Evolutionary conservation across 805 yeast species (phyloP).

Genomic region (Sugiyamaella smithiae): DNA sequence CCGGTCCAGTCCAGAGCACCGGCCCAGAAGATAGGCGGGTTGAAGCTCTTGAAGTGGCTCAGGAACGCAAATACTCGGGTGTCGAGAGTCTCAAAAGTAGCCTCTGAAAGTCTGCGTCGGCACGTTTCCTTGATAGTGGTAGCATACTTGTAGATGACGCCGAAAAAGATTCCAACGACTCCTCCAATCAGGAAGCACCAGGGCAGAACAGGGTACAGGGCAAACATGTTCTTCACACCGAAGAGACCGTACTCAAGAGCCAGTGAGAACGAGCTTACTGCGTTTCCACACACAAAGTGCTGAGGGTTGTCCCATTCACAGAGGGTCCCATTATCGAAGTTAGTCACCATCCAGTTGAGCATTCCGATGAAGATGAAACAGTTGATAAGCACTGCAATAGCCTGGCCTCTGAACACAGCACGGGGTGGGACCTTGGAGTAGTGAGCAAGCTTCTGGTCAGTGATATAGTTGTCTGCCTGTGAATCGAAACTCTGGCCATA

Average conservation of each 20-base stretch:
- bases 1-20: no score
- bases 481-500: constrained; percentile 37
- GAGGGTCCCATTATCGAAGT: constrained; percentile 34
- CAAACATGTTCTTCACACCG: constrained; percentile 54
- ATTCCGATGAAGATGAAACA: constrained; percentile 32
- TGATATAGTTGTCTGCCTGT: constrained; percentile 43
- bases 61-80: constrained; percentile 28
- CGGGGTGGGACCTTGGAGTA: constrained; percentile 59
- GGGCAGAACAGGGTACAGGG: constrained; percentile 57
- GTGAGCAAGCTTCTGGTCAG: constrained; percentile 59
- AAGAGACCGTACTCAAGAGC: constrained; percentile 56
- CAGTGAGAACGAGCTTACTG: constrained; percentile 44
- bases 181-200: constrained; percentile 65
- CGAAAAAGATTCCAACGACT: constrained; percentile 15
- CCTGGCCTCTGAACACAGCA: constrained; percentile 40
- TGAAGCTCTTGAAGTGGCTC: constrained; percentile 14
- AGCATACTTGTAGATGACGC: constrained; percentile 46
- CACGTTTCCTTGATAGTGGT: no score
- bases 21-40: constrained; percentile 37
- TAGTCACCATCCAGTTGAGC: constrained; percentile 35
- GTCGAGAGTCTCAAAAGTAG: no score
- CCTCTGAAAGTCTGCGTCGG: no score
- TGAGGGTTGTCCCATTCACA: constrained; percentile 46
- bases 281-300: constrained; percentile 42
- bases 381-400: constrained; percentile 42